Base-by-base conservation (phyloP, 495 filamentous ascomycete genomes). In the Beverwykella pulmonaria region DNA sequence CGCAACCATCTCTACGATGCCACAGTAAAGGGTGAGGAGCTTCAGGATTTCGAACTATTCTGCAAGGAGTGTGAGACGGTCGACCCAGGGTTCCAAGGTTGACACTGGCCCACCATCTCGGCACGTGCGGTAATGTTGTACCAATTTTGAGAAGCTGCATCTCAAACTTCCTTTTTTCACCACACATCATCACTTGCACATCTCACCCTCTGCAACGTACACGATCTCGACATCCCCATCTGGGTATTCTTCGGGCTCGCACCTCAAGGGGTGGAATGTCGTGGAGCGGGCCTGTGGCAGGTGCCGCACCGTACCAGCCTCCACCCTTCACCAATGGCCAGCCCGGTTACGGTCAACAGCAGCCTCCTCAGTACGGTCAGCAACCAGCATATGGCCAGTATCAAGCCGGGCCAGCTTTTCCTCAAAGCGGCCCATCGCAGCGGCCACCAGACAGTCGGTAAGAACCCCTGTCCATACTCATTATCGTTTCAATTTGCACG, bases 391-490 rank as follows among this genome's bases (percentile, higher is more conserved):
- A 69, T 54, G 44, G 30, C 22, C 71, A 70, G 47, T 71, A 71
- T 50, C 67, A 47, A 34, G 23, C 30, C 22, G 54, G 46, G 19
- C 54, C 59, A 23, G 34, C 46, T 23, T 69, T 58, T 65, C 67
- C 73, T 25, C 66, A 63, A n/a, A 27, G 34, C 23, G 58, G 59
- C 22, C 68, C 65, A 12, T 59, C 73, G 0, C 65, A 69, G 30
- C 50, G 67, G 30, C 65, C 65, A 19, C 69, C 63, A 36, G 58
- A 63, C 22, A 62, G 60, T 32, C 53, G 62, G 73, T 75, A 63
- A 75, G 73, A 61, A 44, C 1, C 10, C 29, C 19, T 47, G 53
- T 34, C 23, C 2, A 14, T 44, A 10, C 39, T 7, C 39, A n/a
- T 44, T 44, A 15, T 44, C 17, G 3, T 44, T 15, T 44, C 3